Conservation (phyloP, 331 rosid genomes). For the Erythrophleum ivorense region DNA sequence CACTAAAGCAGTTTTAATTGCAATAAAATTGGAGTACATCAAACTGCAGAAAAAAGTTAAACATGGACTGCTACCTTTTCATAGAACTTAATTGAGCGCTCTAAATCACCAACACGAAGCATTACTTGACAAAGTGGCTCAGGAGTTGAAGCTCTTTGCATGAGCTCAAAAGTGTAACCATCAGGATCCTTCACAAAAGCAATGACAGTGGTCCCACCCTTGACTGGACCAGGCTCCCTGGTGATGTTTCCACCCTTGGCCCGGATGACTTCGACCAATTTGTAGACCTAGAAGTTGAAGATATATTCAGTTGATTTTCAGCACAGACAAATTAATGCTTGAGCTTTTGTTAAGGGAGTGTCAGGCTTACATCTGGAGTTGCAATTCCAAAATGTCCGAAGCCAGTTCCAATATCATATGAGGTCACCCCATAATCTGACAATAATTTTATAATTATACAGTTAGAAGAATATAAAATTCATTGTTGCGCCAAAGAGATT, state of each 20-base stretch:
- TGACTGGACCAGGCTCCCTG: slow-evolving; percentile 95
- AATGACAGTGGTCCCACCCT: slow-evolving; percentile 71
- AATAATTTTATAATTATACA: slow-evolving; percentile 23
- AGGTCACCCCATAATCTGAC: slow-evolving; percentile 77
- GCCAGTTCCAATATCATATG: slow-evolving; percentile 88
- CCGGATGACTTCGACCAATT: slow-evolving; percentile 70
- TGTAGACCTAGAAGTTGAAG: slow-evolving; percentile 62
- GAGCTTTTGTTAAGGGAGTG: slow-evolving; percentile 20
- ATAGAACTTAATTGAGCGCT: slow-evolving; percentile 84
- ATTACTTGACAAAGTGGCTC: slow-evolving; percentile 94
- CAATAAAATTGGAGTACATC: not conserved
- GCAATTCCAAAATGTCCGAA: slow-evolving; percentile 91
- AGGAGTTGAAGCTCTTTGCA: slow-evolving; percentile 76
- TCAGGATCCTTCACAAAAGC: slow-evolving; percentile 96
- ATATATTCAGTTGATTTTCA: slow-evolving; percentile 30
- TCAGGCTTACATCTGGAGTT: slow-evolving; percentile 76
- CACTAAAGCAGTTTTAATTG: not conserved
- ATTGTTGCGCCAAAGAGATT: not conserved
- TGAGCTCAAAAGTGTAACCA: slow-evolving; percentile 84
- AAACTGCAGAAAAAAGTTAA: not conserved
- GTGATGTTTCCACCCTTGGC: slow-evolving; percentile 83
- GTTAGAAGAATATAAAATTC: slow-evolving; percentile 19
- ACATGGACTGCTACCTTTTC: slow-evolving; percentile 63
- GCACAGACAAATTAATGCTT: slow-evolving; percentile 20
- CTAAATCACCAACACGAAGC: slow-evolving; percentile 98